Evolutionary conservation across 352 stramenopile genomes (phyloP), one percentile per base, ranked within the genome.

Genomic region (Pythium insidiosum): DNA sequence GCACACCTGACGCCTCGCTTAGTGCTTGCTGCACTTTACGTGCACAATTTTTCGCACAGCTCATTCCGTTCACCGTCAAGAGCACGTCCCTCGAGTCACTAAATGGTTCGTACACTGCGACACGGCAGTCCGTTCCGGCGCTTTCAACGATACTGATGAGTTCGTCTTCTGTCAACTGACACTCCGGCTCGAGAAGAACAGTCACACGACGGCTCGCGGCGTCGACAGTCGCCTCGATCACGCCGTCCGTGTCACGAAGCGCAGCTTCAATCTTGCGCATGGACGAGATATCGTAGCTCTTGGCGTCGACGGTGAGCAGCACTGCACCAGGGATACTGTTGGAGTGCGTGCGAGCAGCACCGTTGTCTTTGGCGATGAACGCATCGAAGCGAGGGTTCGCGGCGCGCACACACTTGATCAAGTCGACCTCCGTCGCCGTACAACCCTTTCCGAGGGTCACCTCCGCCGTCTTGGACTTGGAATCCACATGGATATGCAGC

Each of bases 401-500:
- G 0, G 66, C 71, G 23, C 69, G 68, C 9, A 95, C 82, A 31
- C 74, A 72, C 58, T 88, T 81, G 64, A 95, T 94, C 20, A 95
- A 63, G 49, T 95, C 83, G 21, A 92, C 79, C 37, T 86, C 81
- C 3, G 80, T 90, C 6, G 73, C 83, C 7, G 78, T 89, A 35
- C 68, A 88, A 25, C 75, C 77, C 47, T 88, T 88, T 3, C 70
- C 78, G 18, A 93, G 48, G 24, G 76, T 77, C 28, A 94, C 64
- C 16, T 83, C 76, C 3, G 83, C 80, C 13, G 61, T 77, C 58
- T 85, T 92, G 26, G 69, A 83, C 55, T 78, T 80, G 18, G 74
- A 90, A 46, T 90, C 77, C 13, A 94, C 77, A 49, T 88, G 69
- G 47, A 91, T 89, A 38, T 88, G 73, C 24, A 88, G 58, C 39